These are phyloP conservation scores for Cichorium intybus DNA, from an alignment of 140 eudicot species.

Conservation along the genomic window DNA sequence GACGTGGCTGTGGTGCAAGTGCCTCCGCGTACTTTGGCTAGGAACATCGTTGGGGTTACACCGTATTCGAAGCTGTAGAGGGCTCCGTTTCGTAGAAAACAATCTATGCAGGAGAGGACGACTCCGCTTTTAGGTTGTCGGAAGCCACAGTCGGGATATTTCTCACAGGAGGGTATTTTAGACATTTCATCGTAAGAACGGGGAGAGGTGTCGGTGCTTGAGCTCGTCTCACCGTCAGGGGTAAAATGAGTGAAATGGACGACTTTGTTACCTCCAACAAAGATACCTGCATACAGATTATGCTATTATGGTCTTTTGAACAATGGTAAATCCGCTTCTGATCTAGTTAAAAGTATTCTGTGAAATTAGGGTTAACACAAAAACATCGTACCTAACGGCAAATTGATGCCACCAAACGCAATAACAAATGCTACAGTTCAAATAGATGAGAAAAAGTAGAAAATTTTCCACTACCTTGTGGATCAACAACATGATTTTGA, in stretches of 20 bases:
- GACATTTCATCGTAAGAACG: constrained; percentile 29
- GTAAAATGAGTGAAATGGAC: constrained; percentile 81
- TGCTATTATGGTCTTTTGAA: not conserved
- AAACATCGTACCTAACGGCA: not conserved
- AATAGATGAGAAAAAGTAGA: not conserved
- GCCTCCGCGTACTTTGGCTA: constrained; percentile 95
- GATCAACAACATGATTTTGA: constrained; percentile 1
- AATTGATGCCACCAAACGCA: not conserved
- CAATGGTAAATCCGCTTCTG: no score
- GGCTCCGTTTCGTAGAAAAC: constrained; percentile 72
- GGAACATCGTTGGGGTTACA: constrained; percentile 71
- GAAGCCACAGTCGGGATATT: constrained; percentile 94
- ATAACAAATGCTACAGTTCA: constrained; percentile 12
- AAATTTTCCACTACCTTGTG: not conserved
- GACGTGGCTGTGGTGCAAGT: constrained; percentile 90
- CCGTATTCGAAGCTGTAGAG: constrained; percentile 80
- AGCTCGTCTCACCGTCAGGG: constrained; percentile 27
- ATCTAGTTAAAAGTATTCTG: not conserved
- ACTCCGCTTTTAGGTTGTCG: constrained; percentile 87
- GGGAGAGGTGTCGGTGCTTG: constrained; percentile 34
- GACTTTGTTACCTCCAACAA: constrained; percentile 92
- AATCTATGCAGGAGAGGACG: constrained; percentile 81
- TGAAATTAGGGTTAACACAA: constrained; percentile 8
- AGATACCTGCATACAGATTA: constrained; percentile 58
- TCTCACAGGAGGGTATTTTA: constrained; percentile 48